Base-by-base conservation (phyloP, 148 eudicot species). In the Fallopia convolvulus region DNA sequence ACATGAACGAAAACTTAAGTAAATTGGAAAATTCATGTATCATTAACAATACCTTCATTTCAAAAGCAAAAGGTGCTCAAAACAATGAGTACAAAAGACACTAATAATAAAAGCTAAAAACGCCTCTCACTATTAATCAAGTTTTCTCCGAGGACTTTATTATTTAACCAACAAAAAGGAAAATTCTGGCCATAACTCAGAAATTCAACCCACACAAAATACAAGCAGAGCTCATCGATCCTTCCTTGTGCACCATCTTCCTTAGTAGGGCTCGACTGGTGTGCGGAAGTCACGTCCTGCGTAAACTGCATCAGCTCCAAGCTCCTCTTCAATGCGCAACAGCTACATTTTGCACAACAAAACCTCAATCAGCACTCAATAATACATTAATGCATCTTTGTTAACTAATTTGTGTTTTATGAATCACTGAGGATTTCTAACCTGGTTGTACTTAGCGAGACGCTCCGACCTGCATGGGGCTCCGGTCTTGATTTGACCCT, bases 261-360 rank as follows among this genome's bases (percentile, higher is more conserved):
- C 84, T 84, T 89, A 94, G 79, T 94, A 94, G 77, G 97, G 99
- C 66, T 89, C 92, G 40, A 92, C 97, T 0, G 99, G 99, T 15
- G 42, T 53, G 36, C 96, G 97, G 97, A 92, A 94, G 85, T 78
- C 86, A 39, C 85, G 88, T 78, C 99, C 99, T 8, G 99, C 99
- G 77, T 94, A 94, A 18, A 92, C 89, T 30, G 99, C 99, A n/a
- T 86, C 91, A 10, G 87, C 82, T 65, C 99, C 99, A n/a, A 94
- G 97, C 88, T 94, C 99, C 80, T 94, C 99, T 75, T 94, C 97
- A 80, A 94, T 94, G 66, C 93, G 85, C 88, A 91, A 85, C 74
- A 91, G 87, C 96, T 90, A 86, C 20, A 77, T 17, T 77, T 30
- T 21, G 23, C 36, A 80, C 0, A 42, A 77, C 23, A 5, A 5